phyloP scores from a whole-genome alignment of 148 eudicot species.

The Suaeda aralocaspica region DNA sequence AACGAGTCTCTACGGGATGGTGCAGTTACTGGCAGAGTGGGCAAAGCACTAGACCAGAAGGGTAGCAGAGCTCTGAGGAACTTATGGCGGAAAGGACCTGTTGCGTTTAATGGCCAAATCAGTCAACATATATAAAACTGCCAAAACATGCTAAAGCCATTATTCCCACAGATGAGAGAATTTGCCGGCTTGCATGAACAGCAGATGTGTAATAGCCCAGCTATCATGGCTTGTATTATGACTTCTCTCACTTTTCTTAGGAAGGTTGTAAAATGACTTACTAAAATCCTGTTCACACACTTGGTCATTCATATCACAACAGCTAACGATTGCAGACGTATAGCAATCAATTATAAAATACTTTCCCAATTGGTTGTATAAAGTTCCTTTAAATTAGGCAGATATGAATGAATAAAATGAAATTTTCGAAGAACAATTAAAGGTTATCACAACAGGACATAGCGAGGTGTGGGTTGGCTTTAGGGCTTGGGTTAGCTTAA shows the following conservation, averaged over 20 bases:
- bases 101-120: conserved; percentile 7
- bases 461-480: too few relatives aligned
- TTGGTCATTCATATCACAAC: background rate
- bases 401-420: too few relatives aligned
- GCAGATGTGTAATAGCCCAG: background rate
- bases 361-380: background rate
- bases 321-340: background rate
- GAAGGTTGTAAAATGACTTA: background rate
- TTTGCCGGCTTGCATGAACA: background rate
- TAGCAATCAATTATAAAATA: background rate
- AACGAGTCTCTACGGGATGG: conserved; percentile 72
- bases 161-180: background rate
- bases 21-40: conserved; percentile 88
- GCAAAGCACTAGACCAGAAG: conserved; percentile 91
- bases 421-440: too few relatives aligned
- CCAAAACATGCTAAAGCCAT: background rate
- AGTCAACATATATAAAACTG: background rate
- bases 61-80: conserved; percentile 77
- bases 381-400: background rate
- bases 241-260: background rate
- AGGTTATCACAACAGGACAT: too few relatives aligned
- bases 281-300: background rate
- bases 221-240: background rate
- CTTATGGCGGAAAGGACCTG: conserved; percentile 84
- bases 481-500: too few relatives aligned